Evolutionary conservation across 2,329 filamentous ascomycete genomes (phyloP).

Genomic region (Taxawa tesnikishii): DNA sequence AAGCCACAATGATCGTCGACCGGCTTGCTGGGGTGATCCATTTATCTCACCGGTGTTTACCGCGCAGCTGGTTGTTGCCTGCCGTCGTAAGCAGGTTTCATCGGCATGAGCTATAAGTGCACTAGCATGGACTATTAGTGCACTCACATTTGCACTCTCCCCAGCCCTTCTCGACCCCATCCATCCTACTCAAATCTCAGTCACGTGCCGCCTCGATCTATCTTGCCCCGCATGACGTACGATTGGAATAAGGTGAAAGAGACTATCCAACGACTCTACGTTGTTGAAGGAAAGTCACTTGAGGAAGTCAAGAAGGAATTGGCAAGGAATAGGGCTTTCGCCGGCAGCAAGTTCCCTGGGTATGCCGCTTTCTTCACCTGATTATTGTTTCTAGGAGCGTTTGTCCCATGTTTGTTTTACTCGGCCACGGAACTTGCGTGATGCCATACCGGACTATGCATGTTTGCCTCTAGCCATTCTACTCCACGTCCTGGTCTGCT

Average conservation of each 20-base stretch:
- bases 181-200: neutral
- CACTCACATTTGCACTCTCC: neutral
- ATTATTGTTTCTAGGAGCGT: neutral
- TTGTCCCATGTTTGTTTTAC: too few relatives aligned
- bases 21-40: too few relatives aligned
- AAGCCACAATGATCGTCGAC: too few relatives aligned
- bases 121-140: neutral
- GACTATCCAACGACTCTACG: neutral
- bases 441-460: too few relatives aligned
- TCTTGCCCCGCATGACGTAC: neutral
- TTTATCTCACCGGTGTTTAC: neutral
- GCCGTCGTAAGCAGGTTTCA: too few relatives aligned
- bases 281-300: neutral
- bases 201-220: too few relatives aligned
- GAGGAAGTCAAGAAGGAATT: neutral
- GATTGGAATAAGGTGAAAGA: neutral
- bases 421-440: too few relatives aligned
- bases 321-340: neutral
- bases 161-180: neutral
- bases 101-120: neutral
- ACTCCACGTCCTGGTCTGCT: too few relatives aligned
- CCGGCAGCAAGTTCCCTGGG: neutral
- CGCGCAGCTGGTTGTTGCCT: neutral
- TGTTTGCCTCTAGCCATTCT: too few relatives aligned
- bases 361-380: neutral